Evolutionary conservation across 139 green algal genomes (phyloP).

Genomic region (Chlorella sorokiniana): DNA sequence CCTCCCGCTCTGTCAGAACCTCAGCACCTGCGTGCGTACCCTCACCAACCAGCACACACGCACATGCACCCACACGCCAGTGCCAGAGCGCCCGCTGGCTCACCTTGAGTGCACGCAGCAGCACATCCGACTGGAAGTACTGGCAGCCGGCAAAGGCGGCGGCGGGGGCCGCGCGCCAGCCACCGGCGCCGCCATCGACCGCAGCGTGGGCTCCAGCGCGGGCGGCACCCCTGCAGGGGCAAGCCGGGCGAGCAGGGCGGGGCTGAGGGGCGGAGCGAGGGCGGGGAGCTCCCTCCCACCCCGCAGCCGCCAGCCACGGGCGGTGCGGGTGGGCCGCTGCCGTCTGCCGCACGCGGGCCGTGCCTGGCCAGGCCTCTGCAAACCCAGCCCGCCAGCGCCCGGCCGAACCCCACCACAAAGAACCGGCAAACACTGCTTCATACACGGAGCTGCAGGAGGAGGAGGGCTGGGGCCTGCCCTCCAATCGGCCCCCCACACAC

Average conservation of each 20-base stretch:
- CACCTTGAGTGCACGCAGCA: slow-evolving; percentile 31
- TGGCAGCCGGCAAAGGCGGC: slow-evolving; percentile 47
- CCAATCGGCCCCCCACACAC: neutral
- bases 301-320: too few relatives aligned
- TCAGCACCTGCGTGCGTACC: too few relatives aligned
- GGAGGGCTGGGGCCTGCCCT: too few relatives aligned
- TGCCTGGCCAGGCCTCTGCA: too few relatives aligned
- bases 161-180: slow-evolving; percentile 49
- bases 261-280: neutral
- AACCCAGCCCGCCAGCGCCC: too few relatives aligned
- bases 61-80: neutral
- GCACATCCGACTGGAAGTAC: slow-evolving; percentile 60
- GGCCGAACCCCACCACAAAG: too few relatives aligned
- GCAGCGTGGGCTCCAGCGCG: slow-evolving; percentile 46
- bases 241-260: neutral
- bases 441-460: too few relatives aligned
- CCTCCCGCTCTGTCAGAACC: too few relatives aligned
- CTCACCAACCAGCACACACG: neutral
- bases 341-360: too few relatives aligned
- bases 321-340: too few relatives aligned
- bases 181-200: slow-evolving; percentile 54
- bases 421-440: too few relatives aligned
- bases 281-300: too few relatives aligned
- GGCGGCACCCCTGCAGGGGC: slow-evolving; percentile 1
- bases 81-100: neutral